Percentiles rank a stretch among this genome's conserved stretches.
These are phyloP conservation scores for Yamadazyma ubonensis DNA, from an alignment of 805 yeast genomes.

Conservation along the genomic window DNA sequence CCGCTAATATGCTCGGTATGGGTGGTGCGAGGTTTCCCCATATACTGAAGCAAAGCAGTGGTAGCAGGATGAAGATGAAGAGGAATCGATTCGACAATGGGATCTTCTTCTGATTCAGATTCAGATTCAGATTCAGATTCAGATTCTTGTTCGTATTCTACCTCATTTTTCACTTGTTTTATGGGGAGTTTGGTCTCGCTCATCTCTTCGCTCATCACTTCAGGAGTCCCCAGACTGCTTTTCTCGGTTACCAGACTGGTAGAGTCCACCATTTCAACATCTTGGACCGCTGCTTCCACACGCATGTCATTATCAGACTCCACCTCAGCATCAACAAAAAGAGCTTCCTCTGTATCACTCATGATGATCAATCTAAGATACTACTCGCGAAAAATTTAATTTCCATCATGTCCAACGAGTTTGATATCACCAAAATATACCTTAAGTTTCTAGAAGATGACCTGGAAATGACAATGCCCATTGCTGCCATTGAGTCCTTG, in stretches of 20 bases:
- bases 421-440: conserved; percentile 83
- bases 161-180: no score
- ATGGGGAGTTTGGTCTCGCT: no score
- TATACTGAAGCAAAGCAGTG: conserved; percentile 42
- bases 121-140: no score
- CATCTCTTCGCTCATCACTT: no score
- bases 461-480: conserved; percentile 98
- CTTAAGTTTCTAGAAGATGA: conserved; percentile 80
- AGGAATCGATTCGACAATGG: conserved; percentile 41
- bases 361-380: conserved; percentile 3
- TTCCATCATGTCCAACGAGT: conserved; percentile 23
- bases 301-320: no score
- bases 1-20: conserved; percentile 29
- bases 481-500: conserved; percentile 94
- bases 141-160: no score
- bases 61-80: conserved; percentile 28
- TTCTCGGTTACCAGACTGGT: background rate
- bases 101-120: no score
- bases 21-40: conserved; percentile 50
- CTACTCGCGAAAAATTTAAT: conserved; percentile 1
- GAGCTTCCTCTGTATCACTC: conserved; percentile 2
- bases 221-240: no score
- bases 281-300: no score
- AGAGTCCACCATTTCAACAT: background rate
- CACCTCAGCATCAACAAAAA: conserved; percentile 10